These are phyloP conservation scores for Gillenia trifoliata DNA, from an alignment of 306 rosid species.

Conservation along the genomic window DNA sequence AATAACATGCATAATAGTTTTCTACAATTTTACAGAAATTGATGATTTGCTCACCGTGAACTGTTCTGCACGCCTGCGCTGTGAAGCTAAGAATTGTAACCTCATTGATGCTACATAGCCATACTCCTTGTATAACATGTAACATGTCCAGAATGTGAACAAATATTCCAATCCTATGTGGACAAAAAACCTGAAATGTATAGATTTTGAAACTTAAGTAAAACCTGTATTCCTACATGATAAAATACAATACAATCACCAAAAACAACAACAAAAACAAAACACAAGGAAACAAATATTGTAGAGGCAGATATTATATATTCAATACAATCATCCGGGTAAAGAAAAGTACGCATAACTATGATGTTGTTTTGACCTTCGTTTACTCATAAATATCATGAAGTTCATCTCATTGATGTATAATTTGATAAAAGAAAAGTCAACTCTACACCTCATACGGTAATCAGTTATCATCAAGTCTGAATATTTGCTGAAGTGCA, in stretches of 20 bases:
- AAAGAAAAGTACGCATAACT: not conserved
- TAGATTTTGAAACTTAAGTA: not conserved
- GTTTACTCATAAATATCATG: not conserved
- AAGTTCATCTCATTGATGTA: not conserved
- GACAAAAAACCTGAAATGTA: conserved; percentile 70
- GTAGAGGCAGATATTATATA: not conserved
- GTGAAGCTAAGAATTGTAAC: conserved; percentile 72
- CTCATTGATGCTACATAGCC: conserved; percentile 65
- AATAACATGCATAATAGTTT: not conserved
- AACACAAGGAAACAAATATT: no score
- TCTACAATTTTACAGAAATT: not conserved
- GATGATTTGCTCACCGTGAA: conserved; percentile 60
- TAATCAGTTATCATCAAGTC: not conserved
- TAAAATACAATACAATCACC: not conserved
- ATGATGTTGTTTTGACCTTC: not conserved
- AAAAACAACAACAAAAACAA: no score
- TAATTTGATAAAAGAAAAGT: not conserved
- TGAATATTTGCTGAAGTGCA: not conserved
- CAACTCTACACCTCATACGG: not conserved
- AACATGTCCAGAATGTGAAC: conserved; percentile 81
- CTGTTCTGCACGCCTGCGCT: conserved; percentile 75
- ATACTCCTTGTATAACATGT: conserved; percentile 75
- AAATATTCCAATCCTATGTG: conserved; percentile 85
- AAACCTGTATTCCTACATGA: not conserved
- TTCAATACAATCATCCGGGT: not conserved